Percentiles rank a stretch among this genome's conserved stretches.
phyloP scores from a whole-genome alignment of 164 flowering plant genomes.

The Litsea cubeba region DNA sequence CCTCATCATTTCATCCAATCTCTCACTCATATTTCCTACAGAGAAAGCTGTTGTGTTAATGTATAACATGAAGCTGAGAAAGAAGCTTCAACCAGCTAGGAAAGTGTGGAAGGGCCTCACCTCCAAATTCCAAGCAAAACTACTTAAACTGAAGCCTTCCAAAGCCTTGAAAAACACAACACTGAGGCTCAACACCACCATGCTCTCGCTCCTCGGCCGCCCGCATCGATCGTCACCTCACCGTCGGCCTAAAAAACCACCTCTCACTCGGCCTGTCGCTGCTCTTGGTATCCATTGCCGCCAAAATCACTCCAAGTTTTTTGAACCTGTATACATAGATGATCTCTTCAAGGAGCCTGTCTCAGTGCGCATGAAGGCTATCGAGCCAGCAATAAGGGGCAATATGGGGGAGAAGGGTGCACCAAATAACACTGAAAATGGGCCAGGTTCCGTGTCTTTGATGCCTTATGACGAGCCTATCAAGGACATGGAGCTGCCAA shows the following conservation, averaged over 20 bases:
- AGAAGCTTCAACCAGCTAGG: conserved; percentile 41
- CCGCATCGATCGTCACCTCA: background rate
- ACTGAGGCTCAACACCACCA: conserved; percentile 6
- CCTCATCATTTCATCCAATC: background rate
- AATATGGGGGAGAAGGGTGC: background rate
- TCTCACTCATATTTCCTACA: background rate
- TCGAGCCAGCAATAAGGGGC: background rate
- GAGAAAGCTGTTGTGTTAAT: conserved; percentile 11
- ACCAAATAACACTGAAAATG: background rate
- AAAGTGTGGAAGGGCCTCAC: conserved; percentile 58
- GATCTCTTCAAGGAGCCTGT: conserved; percentile 37
- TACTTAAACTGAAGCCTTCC: conserved; percentile 31
- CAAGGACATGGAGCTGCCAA: background rate
- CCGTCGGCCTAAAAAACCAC: conserved; percentile 8
- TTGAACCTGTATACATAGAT: conserved; percentile 38
- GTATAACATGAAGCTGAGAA: conserved; percentile 34
- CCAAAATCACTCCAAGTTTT: conserved; percentile 7
- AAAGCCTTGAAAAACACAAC: conserved; percentile 25
- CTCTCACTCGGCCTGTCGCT: background rate
- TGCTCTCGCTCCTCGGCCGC: background rate
- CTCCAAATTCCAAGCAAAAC: conserved; percentile 34
- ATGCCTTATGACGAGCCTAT: background rate
- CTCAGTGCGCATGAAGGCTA: background rate
- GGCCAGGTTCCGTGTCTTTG: background rate
- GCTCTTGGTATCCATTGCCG: conserved; percentile 1